Evolutionary conservation across 495 filamentous ascomycete genomes (phyloP).

Genomic region (Podospora bellae-mahoneyi): DNA sequence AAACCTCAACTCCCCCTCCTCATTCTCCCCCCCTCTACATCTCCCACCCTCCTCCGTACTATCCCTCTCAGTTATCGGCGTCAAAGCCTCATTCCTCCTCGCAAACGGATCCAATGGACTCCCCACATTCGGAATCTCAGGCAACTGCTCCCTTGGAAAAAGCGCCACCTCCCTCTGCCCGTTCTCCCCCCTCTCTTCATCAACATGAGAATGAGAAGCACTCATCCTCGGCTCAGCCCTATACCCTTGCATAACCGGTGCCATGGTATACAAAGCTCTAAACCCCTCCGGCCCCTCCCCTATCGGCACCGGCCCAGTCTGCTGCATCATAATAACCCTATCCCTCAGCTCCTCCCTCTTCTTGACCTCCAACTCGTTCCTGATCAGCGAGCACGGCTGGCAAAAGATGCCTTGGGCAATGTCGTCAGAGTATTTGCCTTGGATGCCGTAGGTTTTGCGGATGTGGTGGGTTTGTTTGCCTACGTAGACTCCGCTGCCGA

Average conservation of each 20-base stretch:
- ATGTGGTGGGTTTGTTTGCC: constrained; percentile 22
- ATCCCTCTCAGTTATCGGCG: constrained; percentile 28
- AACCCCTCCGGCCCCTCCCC: constrained; percentile 21
- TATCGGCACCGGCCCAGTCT: constrained; percentile 18
- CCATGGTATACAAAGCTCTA: constrained; percentile 23
- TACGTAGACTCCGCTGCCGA: constrained; percentile 31
- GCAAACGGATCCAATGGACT: constrained; percentile 17
- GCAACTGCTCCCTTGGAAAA: constrained; percentile 19
- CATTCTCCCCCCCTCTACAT: constrained; percentile 16
- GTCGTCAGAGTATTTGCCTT: constrained; percentile 23
- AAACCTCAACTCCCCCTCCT: not conserved
- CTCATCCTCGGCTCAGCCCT: constrained; percentile 24
- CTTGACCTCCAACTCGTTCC: constrained; percentile 28
- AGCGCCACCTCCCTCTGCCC: constrained; percentile 13
- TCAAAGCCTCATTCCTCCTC: constrained; percentile 21
- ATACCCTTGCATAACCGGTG: constrained; percentile 16
- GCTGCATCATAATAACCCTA: constrained; percentile 6
- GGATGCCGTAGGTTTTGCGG: constrained; percentile 27
- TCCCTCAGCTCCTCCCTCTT: constrained; percentile 20
- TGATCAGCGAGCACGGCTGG: constrained; percentile 31
- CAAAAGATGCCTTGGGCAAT: constrained; percentile 28
- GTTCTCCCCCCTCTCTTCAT: not conserved
- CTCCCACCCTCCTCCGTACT: constrained; percentile 15
- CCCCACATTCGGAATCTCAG: constrained; percentile 15
- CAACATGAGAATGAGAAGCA: not conserved